phyloP scores from a whole-genome alignment of 2,329 filamentous ascomycete species.

The Peltaster fructicola region DNA sequence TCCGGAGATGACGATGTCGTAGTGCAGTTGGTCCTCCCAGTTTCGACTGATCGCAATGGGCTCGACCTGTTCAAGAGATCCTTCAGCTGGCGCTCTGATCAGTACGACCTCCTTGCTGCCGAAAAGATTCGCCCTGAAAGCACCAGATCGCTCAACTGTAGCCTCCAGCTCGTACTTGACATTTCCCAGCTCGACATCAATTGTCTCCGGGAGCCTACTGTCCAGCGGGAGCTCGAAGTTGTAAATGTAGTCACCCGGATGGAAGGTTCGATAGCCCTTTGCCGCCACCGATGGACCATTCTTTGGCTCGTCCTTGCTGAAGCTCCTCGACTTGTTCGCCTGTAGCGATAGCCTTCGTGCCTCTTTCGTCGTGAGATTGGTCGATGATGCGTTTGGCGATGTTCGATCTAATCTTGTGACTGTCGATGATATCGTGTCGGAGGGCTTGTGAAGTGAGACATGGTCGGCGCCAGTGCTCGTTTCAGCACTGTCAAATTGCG shows the following conservation, averaged over 20 bases:
- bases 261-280: slow-evolving; percentile 75
- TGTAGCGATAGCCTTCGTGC: slow-evolving; percentile 58
- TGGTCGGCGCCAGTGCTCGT: slow-evolving; percentile 45
- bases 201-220: slow-evolving; percentile 63
- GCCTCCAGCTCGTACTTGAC: slow-evolving; percentile 82
- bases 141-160: slow-evolving; percentile 66
- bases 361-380: slow-evolving; percentile 31
- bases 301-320: slow-evolving; percentile 54
- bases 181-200: slow-evolving; percentile 67
- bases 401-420: slow-evolving; percentile 17
- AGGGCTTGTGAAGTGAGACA: slow-evolving; percentile 36
- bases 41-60: slow-evolving; percentile 85
- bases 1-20: slow-evolving; percentile 89
- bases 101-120: slow-evolving; percentile 68
- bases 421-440: slow-evolving; percentile 16
- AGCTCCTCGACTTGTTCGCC: slow-evolving; percentile 68
- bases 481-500: slow-evolving; percentile 42
- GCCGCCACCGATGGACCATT: slow-evolving; percentile 42
- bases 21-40: slow-evolving; percentile 90
- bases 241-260: slow-evolving; percentile 54
- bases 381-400: slow-evolving; percentile 22
- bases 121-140: slow-evolving; percentile 75
- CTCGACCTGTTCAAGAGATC: slow-evolving; percentile 77
- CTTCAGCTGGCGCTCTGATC: slow-evolving; percentile 70
- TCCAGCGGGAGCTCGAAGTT: slow-evolving; percentile 75